Evolutionary conservation across 177 flowering plant species (phyloP).

Genomic region (Vitis hybrid): DNA sequence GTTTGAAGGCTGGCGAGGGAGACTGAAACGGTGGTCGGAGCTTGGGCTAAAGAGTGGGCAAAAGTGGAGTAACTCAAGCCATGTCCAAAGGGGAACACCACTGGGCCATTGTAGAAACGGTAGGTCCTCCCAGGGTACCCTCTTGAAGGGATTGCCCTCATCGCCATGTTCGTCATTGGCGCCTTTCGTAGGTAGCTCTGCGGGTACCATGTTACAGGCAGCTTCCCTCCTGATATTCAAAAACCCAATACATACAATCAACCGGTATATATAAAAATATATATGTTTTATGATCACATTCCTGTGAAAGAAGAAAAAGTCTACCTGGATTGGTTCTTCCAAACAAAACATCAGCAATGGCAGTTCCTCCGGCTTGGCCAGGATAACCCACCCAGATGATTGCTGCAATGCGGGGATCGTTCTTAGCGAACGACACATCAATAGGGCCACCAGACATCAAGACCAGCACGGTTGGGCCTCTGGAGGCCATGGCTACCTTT

Average conservation of each 20-base stretch:
- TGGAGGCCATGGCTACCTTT: slow-evolving; percentile 64
- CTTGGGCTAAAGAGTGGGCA: slow-evolving; percentile 23
- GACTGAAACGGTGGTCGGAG: slow-evolving; percentile 25
- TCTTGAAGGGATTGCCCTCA: slow-evolving; percentile 35
- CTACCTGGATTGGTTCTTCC: slow-evolving; percentile 78
- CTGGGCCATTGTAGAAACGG: slow-evolving; percentile 62
- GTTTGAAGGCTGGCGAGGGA: slow-evolving; percentile 15
- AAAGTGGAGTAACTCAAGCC: slow-evolving; percentile 62
- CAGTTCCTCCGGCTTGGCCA: slow-evolving; percentile 88
- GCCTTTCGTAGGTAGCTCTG: slow-evolving; percentile 37
- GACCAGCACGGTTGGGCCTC: slow-evolving; percentile 67
- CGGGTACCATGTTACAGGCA: slow-evolving; percentile 78
- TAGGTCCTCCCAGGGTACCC: slow-evolving; percentile 70
- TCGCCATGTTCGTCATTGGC: slow-evolving; percentile 63
- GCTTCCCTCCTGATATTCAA: slow-evolving; percentile 45
- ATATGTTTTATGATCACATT: no score
- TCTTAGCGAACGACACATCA: slow-evolving; percentile 78
- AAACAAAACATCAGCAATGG: slow-evolving; percentile 85
- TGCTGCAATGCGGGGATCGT: slow-evolving; percentile 54
- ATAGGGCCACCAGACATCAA: slow-evolving; percentile 88
- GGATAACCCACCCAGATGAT: slow-evolving; percentile 93
- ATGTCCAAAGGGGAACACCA: slow-evolving; percentile 57
- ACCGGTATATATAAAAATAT: no score
- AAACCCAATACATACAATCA: no score
- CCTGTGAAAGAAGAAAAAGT: neutral